These are phyloP conservation scores for Capillidium heterosporum DNA, from an alignment of 371 early-diverging fungal species.

Conservation along the genomic window DNA sequence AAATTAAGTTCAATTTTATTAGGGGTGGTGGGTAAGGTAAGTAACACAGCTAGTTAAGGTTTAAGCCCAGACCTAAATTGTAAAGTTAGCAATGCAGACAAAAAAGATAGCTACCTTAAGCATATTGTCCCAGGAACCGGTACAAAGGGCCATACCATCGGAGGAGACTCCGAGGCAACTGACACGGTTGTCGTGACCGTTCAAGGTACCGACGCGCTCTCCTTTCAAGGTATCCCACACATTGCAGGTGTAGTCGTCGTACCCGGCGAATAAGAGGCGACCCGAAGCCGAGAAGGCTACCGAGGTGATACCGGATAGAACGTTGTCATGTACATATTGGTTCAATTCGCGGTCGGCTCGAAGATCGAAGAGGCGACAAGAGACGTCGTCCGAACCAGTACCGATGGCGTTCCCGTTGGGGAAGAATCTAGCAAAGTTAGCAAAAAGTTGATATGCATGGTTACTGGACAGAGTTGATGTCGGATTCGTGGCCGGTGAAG, in stretches of 20 bases:
- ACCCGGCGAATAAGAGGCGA: slow-evolving; percentile 88
- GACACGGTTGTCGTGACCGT: slow-evolving; percentile 94
- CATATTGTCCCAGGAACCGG: slow-evolving; percentile 91
- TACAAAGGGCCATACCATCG: slow-evolving; percentile 94
- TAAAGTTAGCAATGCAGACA: neutral
- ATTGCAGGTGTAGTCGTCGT: slow-evolving; percentile 94
- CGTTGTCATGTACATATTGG: slow-evolving; percentile 85
- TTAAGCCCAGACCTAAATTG: neutral
- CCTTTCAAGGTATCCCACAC: slow-evolving; percentile 96
- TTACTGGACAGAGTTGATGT: slow-evolving; percentile 93
- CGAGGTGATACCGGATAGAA: slow-evolving; percentile 90
- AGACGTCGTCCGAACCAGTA: slow-evolving; percentile 93
- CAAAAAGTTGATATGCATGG: slow-evolving; percentile 9
- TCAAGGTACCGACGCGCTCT: slow-evolving; percentile 80
- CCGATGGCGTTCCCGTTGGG: slow-evolving; percentile 93
- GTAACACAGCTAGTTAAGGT: neutral
- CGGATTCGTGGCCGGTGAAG: slow-evolving; percentile 90
- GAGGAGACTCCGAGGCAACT: slow-evolving; percentile 86
- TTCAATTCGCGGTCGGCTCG: slow-evolving; percentile 93
- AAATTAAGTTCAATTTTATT: too few species aligned
- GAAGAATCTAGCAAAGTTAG: slow-evolving; percentile 51
- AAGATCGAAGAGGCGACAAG: slow-evolving; percentile 89
- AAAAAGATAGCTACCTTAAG: slow-evolving; percentile 45
- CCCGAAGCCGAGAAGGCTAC: slow-evolving; percentile 90
- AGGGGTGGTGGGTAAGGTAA: too few species aligned